Conservation (phyloP, 1,139 yeast genomes). For the Zygoascus sp. region DNA sequence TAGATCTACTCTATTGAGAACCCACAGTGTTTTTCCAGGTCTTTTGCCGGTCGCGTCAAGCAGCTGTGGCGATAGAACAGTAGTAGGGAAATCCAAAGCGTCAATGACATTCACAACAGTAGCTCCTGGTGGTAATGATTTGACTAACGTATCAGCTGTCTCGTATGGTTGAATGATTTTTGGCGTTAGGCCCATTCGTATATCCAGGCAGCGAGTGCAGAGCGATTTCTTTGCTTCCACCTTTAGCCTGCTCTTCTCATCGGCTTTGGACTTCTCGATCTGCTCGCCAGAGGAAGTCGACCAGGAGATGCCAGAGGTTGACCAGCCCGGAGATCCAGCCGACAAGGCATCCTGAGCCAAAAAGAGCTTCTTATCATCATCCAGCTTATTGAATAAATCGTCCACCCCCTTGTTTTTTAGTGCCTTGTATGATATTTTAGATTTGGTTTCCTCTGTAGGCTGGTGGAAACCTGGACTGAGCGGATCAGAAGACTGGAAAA, state of each 20-base stretch:
- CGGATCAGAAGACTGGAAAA: slow-evolving; percentile 42
- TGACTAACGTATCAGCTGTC: slow-evolving; percentile 29
- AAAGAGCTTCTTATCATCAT: slow-evolving; percentile 21
- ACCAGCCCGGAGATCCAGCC: slow-evolving; percentile 11
- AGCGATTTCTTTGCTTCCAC: slow-evolving; percentile 15
- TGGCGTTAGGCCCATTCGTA: slow-evolving; percentile 14
- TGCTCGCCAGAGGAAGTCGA: slow-evolving; percentile 7
- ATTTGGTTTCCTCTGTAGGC: slow-evolving; percentile 11
- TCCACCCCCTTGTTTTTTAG: slow-evolving; percentile 14
- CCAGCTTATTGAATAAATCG: slow-evolving; percentile 16
- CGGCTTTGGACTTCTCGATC: slow-evolving; percentile 11
- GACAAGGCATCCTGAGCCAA: slow-evolving; percentile 19
- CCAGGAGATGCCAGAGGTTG: slow-evolving; percentile 15
- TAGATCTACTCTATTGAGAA: slow-evolving; percentile 58
- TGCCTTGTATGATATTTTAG: slow-evolving; percentile 10
- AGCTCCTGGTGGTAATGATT: slow-evolving; percentile 46
- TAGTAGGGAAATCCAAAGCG: slow-evolving; percentile 67
- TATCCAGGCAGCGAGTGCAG: slow-evolving; percentile 22
- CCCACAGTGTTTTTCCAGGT: slow-evolving; percentile 41
- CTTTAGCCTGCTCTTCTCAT: slow-evolving; percentile 11
- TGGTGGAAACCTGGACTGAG: slow-evolving; percentile 42
- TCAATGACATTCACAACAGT: slow-evolving; percentile 58
- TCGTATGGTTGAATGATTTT: slow-evolving; percentile 19
- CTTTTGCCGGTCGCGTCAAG: slow-evolving; percentile 23
- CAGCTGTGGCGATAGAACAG: slow-evolving; percentile 30